Conservation (phyloP, 306 rosid genomes). For the Corylus avellana region DNA sequence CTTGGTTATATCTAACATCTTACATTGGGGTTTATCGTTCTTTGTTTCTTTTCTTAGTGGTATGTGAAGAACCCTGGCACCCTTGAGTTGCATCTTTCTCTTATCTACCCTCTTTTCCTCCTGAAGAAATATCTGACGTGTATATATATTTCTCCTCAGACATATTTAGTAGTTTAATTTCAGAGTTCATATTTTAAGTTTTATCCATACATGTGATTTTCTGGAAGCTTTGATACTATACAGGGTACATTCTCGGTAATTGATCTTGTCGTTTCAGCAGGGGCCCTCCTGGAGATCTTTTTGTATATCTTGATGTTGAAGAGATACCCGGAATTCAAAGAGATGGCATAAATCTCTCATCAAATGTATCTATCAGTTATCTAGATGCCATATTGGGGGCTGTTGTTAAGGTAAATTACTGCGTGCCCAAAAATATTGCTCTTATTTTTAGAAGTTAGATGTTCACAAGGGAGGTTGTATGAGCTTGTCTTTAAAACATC, state of each 20-base stretch:
- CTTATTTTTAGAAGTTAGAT: conserved; percentile 5
- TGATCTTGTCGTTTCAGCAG: conserved; percentile 53
- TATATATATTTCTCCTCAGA: not conserved
- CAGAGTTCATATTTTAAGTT: not conserved
- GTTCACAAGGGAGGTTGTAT: not conserved
- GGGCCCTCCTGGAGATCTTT: conserved; percentile 96
- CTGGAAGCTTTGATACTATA: conserved; percentile 10
- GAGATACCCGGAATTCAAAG: conserved; percentile 85
- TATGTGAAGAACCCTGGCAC: not conserved
- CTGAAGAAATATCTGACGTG: not conserved
- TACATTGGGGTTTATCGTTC: not conserved
- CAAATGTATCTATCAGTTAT: conserved; percentile 69
- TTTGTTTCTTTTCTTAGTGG: not conserved
- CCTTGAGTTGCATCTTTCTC: conserved; percentile 1
- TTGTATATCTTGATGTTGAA: conserved; percentile 80
- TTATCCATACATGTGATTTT: conserved; percentile 12
- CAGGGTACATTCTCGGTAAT: conserved; percentile 29
- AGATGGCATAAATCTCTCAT: conserved; percentile 83
- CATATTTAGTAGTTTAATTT: not conserved
- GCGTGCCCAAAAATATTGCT: conserved; percentile 20
- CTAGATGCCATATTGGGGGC: conserved; percentile 91
- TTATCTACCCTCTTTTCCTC: not conserved
- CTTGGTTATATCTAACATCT: not conserved
- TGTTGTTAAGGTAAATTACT: conserved; percentile 55
- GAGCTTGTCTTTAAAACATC: not conserved